Conservation (phyloP, 345 rosid species). For the Salix exigua region DNA sequence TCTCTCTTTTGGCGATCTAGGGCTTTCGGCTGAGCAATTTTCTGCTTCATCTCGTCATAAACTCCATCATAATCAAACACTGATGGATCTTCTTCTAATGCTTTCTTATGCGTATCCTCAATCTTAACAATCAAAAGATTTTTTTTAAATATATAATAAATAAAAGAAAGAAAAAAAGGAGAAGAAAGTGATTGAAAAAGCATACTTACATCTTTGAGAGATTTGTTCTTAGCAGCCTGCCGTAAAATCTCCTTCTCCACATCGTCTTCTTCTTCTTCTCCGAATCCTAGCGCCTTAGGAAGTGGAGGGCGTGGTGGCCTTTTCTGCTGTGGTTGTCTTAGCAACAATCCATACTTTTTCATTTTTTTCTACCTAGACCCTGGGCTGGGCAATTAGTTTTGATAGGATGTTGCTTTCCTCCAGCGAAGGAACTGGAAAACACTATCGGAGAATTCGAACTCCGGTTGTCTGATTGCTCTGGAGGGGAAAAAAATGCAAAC, state of each 20-base stretch:
- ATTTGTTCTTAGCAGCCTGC: slow-evolving; percentile 70
- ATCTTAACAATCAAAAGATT: slow-evolving; percentile 34
- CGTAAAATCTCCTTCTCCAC: slow-evolving; percentile 76
- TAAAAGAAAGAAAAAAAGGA: background rate
- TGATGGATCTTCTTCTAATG: slow-evolving; percentile 76
- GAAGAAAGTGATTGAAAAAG: background rate
- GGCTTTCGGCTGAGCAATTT: slow-evolving; percentile 42
- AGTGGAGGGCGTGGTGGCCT: slow-evolving; percentile 52
- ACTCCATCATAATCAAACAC: slow-evolving; percentile 84
- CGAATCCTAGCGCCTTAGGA: slow-evolving; percentile 44
- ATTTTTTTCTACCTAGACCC: slow-evolving; percentile 17
- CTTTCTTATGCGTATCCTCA: slow-evolving; percentile 87
- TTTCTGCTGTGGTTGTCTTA: slow-evolving; percentile 64
- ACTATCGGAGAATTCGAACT: background rate
- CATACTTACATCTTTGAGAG: slow-evolving; percentile 56
- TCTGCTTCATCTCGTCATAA: slow-evolving; percentile 72
- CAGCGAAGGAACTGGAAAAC: background rate
- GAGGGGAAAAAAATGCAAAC: background rate
- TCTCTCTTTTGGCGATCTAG: slow-evolving; percentile 63
- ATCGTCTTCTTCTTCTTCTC: slow-evolving; percentile 52
- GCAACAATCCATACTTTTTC: slow-evolving; percentile 87
- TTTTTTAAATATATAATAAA: background rate
- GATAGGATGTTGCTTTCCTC: background rate
- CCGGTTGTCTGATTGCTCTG: background rate
- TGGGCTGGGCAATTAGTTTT: background rate